Conservation (phyloP, 2,329 filamentous ascomycete genomes). For the Thielaviopsis punctulata region DNA sequence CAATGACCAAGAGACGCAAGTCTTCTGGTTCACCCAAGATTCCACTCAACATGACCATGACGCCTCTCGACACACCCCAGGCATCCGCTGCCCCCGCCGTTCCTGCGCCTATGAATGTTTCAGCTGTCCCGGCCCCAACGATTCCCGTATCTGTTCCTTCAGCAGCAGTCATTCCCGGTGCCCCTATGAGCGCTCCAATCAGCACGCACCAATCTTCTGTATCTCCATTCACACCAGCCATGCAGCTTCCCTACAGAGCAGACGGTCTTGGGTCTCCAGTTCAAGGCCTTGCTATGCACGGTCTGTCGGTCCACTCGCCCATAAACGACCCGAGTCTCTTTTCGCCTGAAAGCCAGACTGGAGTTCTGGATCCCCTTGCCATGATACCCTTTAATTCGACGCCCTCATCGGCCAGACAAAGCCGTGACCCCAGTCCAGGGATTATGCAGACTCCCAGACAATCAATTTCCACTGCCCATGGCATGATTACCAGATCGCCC, state of each 20-base stretch:
- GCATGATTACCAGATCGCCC: conserved; percentile 14
- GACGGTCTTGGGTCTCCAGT: conserved; percentile 22
- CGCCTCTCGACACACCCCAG: conserved; percentile 47
- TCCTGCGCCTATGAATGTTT: conserved; percentile 21
- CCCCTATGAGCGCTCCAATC: conserved; percentile 21
- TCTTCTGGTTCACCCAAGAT: conserved; percentile 51
- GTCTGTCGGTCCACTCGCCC: conserved; percentile 17
- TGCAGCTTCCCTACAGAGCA: conserved; percentile 28
- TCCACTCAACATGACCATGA: conserved; percentile 65
- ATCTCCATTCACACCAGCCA: conserved; percentile 36
- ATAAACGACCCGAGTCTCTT: conserved; percentile 26
- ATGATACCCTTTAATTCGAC: conserved; percentile 53
- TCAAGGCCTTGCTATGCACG: conserved; percentile 11
- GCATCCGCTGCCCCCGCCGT: conserved; percentile 14
- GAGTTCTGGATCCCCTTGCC: conserved; percentile 39
- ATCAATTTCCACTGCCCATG: conserved; percentile 33
- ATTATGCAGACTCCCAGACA: conserved; percentile 13
- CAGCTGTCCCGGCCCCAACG: conserved; percentile 9
- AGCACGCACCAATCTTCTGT: conserved; percentile 19
- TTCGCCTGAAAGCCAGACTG: conserved; percentile 7
- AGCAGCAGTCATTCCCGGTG: conserved; percentile 17
- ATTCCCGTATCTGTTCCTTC: neutral
- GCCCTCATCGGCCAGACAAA: conserved; percentile 54
- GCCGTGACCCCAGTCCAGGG: conserved; percentile 59
- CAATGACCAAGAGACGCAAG: conserved; percentile 66